phyloP scores from a whole-genome alignment of 768 basidiomycete species.

The Thelephora aurantiotincta region DNA sequence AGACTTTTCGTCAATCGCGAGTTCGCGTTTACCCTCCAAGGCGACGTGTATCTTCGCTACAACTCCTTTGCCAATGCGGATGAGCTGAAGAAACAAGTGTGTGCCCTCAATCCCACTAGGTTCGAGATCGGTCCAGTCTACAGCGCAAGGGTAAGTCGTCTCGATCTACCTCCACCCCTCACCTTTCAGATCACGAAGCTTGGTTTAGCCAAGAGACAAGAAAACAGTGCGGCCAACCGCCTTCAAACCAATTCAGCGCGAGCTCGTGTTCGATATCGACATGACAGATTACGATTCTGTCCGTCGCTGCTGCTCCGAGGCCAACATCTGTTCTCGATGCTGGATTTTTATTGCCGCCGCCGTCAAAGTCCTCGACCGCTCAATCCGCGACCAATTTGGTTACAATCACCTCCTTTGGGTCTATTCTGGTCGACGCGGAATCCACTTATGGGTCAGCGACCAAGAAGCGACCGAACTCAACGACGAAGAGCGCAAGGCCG shows the following conservation, averaged over 20 bases:
- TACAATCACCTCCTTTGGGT: constrained; percentile 91
- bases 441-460: constrained; percentile 97
- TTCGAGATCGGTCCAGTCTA: constrained; percentile 98
- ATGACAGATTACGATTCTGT: constrained; percentile 98
- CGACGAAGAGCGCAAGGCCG: constrained; percentile 77
- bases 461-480: constrained; percentile 75
- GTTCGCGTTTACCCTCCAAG: constrained; percentile 85
- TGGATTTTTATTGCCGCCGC: constrained; percentile 94
- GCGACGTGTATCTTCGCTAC: constrained; percentile 90
- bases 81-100: constrained; percentile 85
- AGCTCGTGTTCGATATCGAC: constrained; percentile 98
- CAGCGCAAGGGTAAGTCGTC: constrained; percentile 56
- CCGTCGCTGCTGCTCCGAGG: constrained; percentile 87
- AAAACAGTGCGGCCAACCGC: constrained; percentile 61
- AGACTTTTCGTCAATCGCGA: constrained; percentile 87
- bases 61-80: constrained; percentile 78
- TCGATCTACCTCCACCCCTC: neutral
- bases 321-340: constrained; percentile 82
- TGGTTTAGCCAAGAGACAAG: constrained; percentile 68
- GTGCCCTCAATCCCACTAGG: constrained; percentile 74
- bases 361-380: constrained; percentile 69
- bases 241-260: constrained; percentile 67
- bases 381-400: constrained; percentile 81
- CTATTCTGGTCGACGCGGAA: constrained; percentile 95
- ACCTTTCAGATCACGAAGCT: neutral